Conservation (phyloP, 768 basidiomycete genomes). For the Phaeolepiota aurea region DNA sequence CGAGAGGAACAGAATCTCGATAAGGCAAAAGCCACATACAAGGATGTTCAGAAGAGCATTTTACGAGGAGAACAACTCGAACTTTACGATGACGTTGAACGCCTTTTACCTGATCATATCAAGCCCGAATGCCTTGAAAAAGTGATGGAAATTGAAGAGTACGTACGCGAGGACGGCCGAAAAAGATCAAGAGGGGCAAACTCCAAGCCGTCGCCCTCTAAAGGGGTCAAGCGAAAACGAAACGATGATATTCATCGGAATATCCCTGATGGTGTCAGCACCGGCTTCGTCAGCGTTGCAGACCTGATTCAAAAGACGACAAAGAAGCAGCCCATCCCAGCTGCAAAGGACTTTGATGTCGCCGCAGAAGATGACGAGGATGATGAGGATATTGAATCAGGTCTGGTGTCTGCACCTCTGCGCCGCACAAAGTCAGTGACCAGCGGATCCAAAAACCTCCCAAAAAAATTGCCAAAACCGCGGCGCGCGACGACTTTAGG, state of each 20-base stretch:
- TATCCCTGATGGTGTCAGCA: conserved; percentile 64
- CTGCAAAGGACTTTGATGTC: conserved; percentile 36
- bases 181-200: conserved; percentile 29
- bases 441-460: conserved; percentile 16
- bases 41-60: conserved; percentile 84
- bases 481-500: conserved; percentile 34
- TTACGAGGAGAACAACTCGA: conserved; percentile 81
- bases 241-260: conserved; percentile 62
- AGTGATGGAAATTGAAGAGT: conserved; percentile 74
- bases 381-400: conserved; percentile 60
- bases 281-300: conserved; percentile 64
- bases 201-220: conserved; percentile 17
- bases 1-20: conserved; percentile 90
- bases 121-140: conserved; percentile 76
- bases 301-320: conserved; percentile 48
- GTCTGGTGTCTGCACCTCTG: conserved; percentile 28
- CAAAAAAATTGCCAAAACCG: conserved; percentile 25
- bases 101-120: conserved; percentile 71
- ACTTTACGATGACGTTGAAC: conserved; percentile 86
- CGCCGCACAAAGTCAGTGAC: conserved; percentile 45
- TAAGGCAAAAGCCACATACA: conserved; percentile 78
- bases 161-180: conserved; percentile 40
- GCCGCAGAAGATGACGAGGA: conserved; percentile 59
- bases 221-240: conserved; percentile 57
- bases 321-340: conserved; percentile 29